These are phyloP conservation scores for Spathaspora girioi DNA, from an alignment of 805 yeast genomes.

Conservation along the genomic window DNA sequence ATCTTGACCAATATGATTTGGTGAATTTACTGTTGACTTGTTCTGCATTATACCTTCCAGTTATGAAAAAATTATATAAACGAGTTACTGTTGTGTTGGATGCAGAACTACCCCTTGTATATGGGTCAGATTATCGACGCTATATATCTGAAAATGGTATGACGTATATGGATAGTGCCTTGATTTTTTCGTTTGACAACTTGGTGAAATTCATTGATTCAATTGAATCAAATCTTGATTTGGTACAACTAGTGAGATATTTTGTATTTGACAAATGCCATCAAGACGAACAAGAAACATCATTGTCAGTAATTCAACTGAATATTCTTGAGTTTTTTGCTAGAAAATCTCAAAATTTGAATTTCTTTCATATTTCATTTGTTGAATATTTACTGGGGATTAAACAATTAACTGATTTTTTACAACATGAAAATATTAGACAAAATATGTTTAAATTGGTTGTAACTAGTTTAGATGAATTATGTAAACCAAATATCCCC, in stretches of 20 bases:
- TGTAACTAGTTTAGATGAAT: constrained; percentile 19
- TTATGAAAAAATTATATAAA: constrained; percentile 22
- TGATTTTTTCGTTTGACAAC: constrained; percentile 17
- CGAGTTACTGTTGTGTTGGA: constrained; percentile 27
- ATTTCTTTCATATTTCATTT: constrained; percentile 30
- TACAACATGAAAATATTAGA: constrained; percentile 20
- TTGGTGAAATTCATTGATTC: constrained; percentile 17
- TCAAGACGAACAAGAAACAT: constrained; percentile 2
- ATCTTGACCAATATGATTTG: constrained; percentile 31
- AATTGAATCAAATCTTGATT: constrained; percentile 14
- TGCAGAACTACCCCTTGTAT: constrained; percentile 23
- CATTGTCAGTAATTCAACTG: constrained; percentile 15
- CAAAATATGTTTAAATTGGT: constrained; percentile 27
- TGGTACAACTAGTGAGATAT: constrained; percentile 20
- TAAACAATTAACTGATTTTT: constrained; percentile 20
- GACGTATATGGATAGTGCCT: constrained; percentile 25
- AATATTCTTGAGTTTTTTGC: constrained; percentile 25
- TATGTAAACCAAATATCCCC: constrained; percentile 23
- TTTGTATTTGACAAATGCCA: constrained; percentile 33
- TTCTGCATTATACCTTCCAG: constrained; percentile 16
- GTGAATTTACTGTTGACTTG: constrained; percentile 21
- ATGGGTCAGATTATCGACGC: constrained; percentile 9
- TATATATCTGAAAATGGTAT: constrained; percentile 27
- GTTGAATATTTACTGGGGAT: constrained; percentile 23
- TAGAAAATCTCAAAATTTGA: constrained; percentile 17